Evolutionary conservation across 352 stramenopile genomes (phyloP).

Genomic region (Globisporangium mamillatum): DNA sequence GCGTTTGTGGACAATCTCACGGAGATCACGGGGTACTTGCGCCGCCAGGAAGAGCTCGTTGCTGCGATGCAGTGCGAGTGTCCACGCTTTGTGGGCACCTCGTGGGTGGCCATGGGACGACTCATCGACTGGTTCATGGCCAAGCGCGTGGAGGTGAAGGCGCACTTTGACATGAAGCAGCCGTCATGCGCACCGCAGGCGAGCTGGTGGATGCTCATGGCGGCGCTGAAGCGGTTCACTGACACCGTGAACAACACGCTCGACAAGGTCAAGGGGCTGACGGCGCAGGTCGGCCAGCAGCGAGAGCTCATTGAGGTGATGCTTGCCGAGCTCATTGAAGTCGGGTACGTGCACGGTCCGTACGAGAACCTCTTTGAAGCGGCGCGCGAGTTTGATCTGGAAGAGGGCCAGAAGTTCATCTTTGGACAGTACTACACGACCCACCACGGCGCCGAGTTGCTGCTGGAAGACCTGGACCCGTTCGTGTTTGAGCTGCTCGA

Average conservation of each 20-base stretch:
- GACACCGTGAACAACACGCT: conserved; percentile 13
- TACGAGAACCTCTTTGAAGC: conserved; percentile 13
- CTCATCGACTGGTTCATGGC: conserved; percentile 17
- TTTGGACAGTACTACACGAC: conserved; percentile 16
- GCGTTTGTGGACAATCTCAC: conserved; percentile 9
- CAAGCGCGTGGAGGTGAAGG: conserved; percentile 13
- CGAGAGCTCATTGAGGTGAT: conserved; percentile 11
- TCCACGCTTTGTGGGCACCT: conserved; percentile 16
- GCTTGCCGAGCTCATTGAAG: conserved; percentile 14
- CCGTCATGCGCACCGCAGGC: conserved; percentile 11
- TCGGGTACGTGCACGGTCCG: conserved; percentile 18
- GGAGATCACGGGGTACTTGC: conserved; percentile 13
- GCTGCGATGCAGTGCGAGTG: conserved; percentile 10
- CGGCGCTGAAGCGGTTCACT: conserved; percentile 17
- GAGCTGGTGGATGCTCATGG: conserved; percentile 20
- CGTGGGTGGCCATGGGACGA: conserved; percentile 14
- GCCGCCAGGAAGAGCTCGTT: conserved; percentile 12
- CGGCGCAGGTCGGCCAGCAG: conserved; percentile 13
- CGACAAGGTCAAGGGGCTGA: conserved; percentile 9
- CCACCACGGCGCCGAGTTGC: conserved; percentile 5
- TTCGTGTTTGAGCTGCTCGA: conserved; percentile 18
- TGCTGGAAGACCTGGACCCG: conserved; percentile 19
- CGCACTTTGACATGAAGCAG: conserved; percentile 15
- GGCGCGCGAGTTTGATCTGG: conserved; percentile 4
- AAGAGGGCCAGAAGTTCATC: conserved; percentile 11